Percentiles rank a stretch among this genome's conserved stretches.
These are phyloP conservation scores for Lodderomyces margitis DNA, from an alignment of 1,139 yeast genomes.

Conservation along the genomic window DNA sequence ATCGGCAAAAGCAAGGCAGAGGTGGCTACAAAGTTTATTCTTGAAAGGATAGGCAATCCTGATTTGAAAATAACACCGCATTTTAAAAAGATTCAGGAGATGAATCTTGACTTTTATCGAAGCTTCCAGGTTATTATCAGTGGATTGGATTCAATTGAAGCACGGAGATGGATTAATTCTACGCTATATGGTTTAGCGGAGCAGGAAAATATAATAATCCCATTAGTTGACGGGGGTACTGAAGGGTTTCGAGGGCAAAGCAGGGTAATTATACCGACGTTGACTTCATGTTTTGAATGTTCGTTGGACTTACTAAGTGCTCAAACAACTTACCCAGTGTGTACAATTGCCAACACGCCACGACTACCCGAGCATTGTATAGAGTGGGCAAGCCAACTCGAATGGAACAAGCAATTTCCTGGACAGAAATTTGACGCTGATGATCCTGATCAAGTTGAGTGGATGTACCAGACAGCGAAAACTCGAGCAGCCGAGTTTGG, in stretches of 20 bases:
- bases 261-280: slow-evolving; percentile 79
- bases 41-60: slow-evolving; percentile 40
- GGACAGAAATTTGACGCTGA: slow-evolving; percentile 63
- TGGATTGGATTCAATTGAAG: slow-evolving; percentile 88
- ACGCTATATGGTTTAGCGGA: slow-evolving; percentile 60
- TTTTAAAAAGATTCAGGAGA: slow-evolving; percentile 72
- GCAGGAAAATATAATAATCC: slow-evolving; percentile 57
- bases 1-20: slow-evolving; percentile 81
- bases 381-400: slow-evolving; percentile 82
- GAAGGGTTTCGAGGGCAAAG: slow-evolving; percentile 95
- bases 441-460: slow-evolving; percentile 60
- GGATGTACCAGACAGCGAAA: slow-evolving; percentile 58
- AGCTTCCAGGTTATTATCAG: slow-evolving; percentile 76
- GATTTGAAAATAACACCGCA: slow-evolving; percentile 53
- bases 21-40: slow-evolving; percentile 69
- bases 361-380: slow-evolving; percentile 92
- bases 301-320: slow-evolving; percentile 74
- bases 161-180: slow-evolving; percentile 89
- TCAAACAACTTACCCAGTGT: slow-evolving; percentile 77
- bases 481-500: slow-evolving; percentile 62
- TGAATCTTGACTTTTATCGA: slow-evolving; percentile 59
- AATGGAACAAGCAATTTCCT: slow-evolving; percentile 62
- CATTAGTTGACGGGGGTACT: slow-evolving; percentile 92
- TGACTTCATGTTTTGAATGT: slow-evolving; percentile 91
- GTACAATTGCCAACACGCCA: slow-evolving; percentile 94